Conservation (phyloP, 192 early-diverging fungal genomes). For the Coemansia sp. region DNA sequence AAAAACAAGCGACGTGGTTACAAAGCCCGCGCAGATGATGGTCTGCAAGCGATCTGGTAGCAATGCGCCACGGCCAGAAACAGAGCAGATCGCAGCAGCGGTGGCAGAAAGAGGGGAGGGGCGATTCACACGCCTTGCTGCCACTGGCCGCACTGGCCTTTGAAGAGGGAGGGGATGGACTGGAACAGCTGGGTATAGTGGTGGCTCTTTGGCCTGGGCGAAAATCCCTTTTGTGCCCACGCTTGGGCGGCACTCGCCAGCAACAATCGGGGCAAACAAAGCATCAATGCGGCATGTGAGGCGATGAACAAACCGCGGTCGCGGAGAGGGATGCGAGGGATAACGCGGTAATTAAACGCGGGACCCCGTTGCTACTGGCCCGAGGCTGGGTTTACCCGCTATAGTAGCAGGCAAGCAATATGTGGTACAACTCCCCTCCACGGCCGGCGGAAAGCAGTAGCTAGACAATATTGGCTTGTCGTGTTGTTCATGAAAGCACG, state of each 20-base stretch:
- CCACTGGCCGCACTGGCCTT: conserved; percentile 1
- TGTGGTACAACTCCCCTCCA: neutral
- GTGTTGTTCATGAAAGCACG: neutral
- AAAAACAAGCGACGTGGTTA: conserved; percentile 3
- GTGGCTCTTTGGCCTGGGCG: neutral
- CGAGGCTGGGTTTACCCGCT: conserved; percentile 18
- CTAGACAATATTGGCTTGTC: conserved; percentile 1
- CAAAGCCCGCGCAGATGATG: neutral
- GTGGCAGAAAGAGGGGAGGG: conserved; percentile 1
- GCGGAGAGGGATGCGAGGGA: conserved; percentile 1
- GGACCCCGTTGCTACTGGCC: neutral
- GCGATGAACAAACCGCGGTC: conserved; percentile 10
- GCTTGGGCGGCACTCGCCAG: neutral
- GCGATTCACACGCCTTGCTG: conserved; percentile 9
- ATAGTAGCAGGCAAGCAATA: conserved; percentile 5
- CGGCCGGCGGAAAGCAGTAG: neutral
- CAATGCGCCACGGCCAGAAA: conserved; percentile 13
- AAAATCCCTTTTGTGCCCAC: conserved; percentile 4
- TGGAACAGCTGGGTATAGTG: conserved; percentile 10
- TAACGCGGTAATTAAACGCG: conserved; percentile 6
- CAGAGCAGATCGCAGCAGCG: conserved; percentile 12
- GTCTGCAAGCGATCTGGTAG: conserved; percentile 7
- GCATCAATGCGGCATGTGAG: conserved; percentile 1
- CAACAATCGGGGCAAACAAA: conserved; percentile 6
- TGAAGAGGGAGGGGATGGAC: conserved; percentile 5